A percentile compares a stretch with the other conserved stretches of the same genome.
Conservation (phyloP, 2,329 filamentous ascomycete genomes). For the Thelonectria olida region DNA sequence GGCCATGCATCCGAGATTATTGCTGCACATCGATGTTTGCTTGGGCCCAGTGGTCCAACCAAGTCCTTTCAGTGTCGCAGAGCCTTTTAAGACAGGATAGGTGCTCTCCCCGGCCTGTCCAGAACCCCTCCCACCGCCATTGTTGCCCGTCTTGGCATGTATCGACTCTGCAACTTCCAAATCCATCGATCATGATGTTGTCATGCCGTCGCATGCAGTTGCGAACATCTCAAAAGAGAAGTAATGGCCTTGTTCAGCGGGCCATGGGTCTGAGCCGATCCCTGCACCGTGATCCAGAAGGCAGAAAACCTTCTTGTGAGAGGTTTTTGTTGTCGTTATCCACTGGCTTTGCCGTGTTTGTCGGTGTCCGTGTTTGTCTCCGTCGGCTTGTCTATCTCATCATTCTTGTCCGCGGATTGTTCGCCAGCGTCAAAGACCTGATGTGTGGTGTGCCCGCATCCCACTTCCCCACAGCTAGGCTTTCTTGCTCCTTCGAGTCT, state of each 20-base stretch:
- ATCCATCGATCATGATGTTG: slow-evolving; percentile 17
- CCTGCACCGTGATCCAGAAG: slow-evolving; percentile 22
- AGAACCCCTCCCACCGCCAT: slow-evolving; percentile 8
- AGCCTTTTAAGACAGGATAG: slow-evolving; percentile 6
- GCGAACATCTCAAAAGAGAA: slow-evolving; percentile 28
- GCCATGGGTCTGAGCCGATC: slow-evolving; percentile 31
- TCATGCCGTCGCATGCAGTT: slow-evolving; percentile 27
- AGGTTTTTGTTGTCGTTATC: neutral
- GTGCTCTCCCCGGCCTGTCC: neutral
- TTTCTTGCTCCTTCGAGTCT: slow-evolving; percentile 35
- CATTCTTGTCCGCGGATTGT: slow-evolving; percentile 2
- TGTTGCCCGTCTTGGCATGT: slow-evolving; percentile 30
- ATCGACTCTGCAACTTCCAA: neutral
- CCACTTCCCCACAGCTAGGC: slow-evolving; percentile 39
- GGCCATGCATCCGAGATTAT: slow-evolving; percentile 41
- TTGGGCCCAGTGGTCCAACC: slow-evolving; percentile 23
- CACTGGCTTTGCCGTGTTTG: neutral
- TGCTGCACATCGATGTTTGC: slow-evolving; percentile 37
- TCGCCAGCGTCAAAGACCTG: too few relatives aligned
- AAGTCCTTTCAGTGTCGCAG: slow-evolving; percentile 23
- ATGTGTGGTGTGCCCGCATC: slow-evolving; percentile 13
- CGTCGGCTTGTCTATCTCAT: neutral
- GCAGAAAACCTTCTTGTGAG: neutral
- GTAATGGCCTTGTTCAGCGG: slow-evolving; percentile 22
- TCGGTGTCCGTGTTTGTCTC: slow-evolving; percentile 5